A percentile compares a stretch with the other conserved stretches of the same genome.
Conservation (phyloP, 768 basidiomycete genomes). For the Suillus variegatus region DNA sequence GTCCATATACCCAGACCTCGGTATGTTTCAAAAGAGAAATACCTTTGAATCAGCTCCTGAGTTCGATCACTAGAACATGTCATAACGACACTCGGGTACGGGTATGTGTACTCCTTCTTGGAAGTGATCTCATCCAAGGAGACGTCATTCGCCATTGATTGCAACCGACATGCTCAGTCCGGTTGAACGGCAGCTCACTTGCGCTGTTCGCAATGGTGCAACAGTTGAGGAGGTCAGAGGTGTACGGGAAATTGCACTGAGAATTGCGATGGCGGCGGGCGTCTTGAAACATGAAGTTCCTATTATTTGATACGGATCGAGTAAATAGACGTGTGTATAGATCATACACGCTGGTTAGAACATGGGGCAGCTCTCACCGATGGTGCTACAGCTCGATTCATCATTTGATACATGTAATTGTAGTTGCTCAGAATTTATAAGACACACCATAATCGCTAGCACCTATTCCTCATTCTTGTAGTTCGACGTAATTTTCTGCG, state of each 20-base stretch:
- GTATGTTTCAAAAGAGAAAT: constrained; percentile 34
- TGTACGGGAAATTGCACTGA: constrained; percentile 56
- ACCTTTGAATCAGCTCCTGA: background rate
- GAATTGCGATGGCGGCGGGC: constrained; percentile 47
- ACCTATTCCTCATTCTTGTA: background rate
- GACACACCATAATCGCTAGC: background rate
- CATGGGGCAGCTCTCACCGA: background rate
- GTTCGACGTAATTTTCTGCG: constrained; percentile 12
- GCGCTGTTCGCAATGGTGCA: constrained; percentile 57
- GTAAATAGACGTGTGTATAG: background rate
- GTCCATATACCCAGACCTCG: constrained; percentile 62
- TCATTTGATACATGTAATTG: background rate
- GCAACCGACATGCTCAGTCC: constrained; percentile 63
- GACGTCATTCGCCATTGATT: constrained; percentile 60
- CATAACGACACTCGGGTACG: constrained; percentile 55
- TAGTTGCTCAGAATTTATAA: background rate
- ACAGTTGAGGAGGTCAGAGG: constrained; percentile 51
- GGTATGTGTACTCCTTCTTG: constrained; percentile 51
- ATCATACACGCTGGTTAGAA: background rate
- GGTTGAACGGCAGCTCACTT: constrained; percentile 61
- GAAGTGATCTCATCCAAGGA: constrained; percentile 51
- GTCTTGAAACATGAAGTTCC: constrained; percentile 59
- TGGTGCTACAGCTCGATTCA: background rate
- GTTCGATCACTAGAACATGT: constrained; percentile 48
- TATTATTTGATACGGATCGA: constrained; percentile 30